phyloP scores from a whole-genome alignment of 2,329 filamentous ascomycete genomes.

The Neopestalotiopsis rosae region DNA sequence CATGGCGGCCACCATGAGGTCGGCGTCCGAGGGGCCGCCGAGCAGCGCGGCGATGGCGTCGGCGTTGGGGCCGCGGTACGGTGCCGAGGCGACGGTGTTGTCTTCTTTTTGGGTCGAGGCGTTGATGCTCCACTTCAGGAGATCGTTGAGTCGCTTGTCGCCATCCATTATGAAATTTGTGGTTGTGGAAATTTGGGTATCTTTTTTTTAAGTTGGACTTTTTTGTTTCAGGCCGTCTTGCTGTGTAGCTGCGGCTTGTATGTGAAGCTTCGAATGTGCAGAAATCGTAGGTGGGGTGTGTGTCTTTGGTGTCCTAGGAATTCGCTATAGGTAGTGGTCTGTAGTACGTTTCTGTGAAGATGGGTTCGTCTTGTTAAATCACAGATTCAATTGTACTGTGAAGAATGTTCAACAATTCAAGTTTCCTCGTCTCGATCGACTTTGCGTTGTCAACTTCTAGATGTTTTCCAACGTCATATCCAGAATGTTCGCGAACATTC shows the following conservation, averaged over 20 bases:
- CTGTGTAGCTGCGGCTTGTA: conserved; percentile 1
- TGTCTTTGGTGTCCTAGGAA: background rate
- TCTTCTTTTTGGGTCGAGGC: conserved; percentile 44
- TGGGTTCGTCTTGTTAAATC: background rate
- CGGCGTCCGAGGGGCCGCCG: conserved; percentile 86
- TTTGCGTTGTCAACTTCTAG: background rate
- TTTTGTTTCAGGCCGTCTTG: background rate
- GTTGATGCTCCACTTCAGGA: conserved; percentile 78
- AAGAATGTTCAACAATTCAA: background rate
- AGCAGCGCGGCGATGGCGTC: conserved; percentile 76
- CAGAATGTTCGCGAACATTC: conserved; percentile 17
- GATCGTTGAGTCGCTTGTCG: conserved; percentile 71
- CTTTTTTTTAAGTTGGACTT: conserved; percentile 14
- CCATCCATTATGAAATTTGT: conserved; percentile 51
- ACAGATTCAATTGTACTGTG: background rate
- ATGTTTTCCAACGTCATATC: conserved; percentile 9
- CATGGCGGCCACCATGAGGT: conserved; percentile 89
- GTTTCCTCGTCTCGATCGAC: background rate
- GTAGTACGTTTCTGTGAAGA: background rate
- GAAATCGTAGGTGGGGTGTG: background rate
- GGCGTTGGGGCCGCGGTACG: conserved; percentile 56
- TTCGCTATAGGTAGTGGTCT: background rate
- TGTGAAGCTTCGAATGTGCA: background rate
- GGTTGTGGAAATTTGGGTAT: background rate
- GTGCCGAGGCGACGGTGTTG: conserved; percentile 1